A percentile compares a stretch with the other conserved stretches of the same genome.
Conservation (phyloP, 1,139 yeast genomes). For the Yamadazyma aaseri region DNA sequence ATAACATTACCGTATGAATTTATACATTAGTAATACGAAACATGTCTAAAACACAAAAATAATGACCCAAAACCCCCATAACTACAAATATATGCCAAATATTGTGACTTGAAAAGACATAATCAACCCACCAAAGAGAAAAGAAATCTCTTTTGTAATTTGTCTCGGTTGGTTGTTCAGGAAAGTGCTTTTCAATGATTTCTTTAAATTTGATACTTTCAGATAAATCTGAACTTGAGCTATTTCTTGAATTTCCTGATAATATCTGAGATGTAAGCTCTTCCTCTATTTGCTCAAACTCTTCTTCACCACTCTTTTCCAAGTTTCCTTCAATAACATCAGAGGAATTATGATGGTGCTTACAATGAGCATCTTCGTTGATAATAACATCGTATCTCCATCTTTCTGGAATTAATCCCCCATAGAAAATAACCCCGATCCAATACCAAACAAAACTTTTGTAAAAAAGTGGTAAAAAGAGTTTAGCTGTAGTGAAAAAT, state of each 20-base stretch:
- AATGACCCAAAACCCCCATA: constrained; percentile 84
- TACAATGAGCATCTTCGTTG: constrained; percentile 34
- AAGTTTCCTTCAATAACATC: constrained; percentile 38
- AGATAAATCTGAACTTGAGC: constrained; percentile 5
- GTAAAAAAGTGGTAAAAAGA: constrained; percentile 60
- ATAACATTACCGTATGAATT: too few relatives aligned
- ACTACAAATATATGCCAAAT: constrained; percentile 93
- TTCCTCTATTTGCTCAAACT: constrained; percentile 41
- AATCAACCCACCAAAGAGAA: constrained; percentile 86
- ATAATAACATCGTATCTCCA: constrained; percentile 69
- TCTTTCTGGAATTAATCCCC: constrained; percentile 85
- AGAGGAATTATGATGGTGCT: constrained; percentile 27
- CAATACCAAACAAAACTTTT: constrained; percentile 73
- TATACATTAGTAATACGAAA: constrained; percentile 27
- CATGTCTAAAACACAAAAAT: constrained; percentile 72
- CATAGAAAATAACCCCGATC: constrained; percentile 84
- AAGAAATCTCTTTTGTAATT: constrained; percentile 47
- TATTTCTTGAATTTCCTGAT: constrained; percentile 6
- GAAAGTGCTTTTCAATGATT: constrained; percentile 54
- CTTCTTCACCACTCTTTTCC: constrained; percentile 45
- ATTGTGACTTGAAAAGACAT: constrained; percentile 75
- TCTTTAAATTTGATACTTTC: constrained; percentile 28
- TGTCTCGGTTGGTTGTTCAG: constrained; percentile 46
- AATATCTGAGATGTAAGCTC: constrained; percentile 25
- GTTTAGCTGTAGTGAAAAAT: constrained; percentile 43